These are phyloP conservation scores for Ustilago shanxiensis DNA, from an alignment of 1,284 basidiomycete species.

Conservation along the genomic window DNA sequence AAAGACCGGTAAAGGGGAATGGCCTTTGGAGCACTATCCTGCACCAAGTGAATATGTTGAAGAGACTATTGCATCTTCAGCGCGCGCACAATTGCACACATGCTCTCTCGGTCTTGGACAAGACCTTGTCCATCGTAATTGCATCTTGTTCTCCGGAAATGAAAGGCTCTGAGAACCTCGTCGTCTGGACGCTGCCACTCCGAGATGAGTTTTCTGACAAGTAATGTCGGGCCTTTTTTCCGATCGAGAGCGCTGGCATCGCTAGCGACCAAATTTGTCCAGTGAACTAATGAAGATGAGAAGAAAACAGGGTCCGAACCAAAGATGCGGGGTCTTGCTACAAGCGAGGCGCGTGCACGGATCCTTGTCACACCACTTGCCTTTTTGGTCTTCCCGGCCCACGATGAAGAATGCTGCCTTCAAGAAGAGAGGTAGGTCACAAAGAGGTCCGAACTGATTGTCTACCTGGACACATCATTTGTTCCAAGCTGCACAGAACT, in stretches of 20 bases:
- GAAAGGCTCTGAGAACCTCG: not conserved
- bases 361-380: not conserved
- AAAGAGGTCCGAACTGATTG: too few relatives aligned
- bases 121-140: not conserved
- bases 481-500: too few relatives aligned
- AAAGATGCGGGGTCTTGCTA: slow-evolving; percentile 1
- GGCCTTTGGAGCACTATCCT: too few relatives aligned
- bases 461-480: too few relatives aligned
- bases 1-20: not conserved
- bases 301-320: not conserved
- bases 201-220: too few relatives aligned
- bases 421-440: not conserved
- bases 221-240: not conserved
- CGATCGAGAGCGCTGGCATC: not conserved
- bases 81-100: too few relatives aligned
- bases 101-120: not conserved
- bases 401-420: not conserved
- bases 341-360: slow-evolving; percentile 25
- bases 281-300: too few relatives aligned
- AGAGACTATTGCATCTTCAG: too few relatives aligned
- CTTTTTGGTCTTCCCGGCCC: not conserved
- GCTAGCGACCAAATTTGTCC: too few relatives aligned
- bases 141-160: not conserved
- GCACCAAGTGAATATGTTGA: too few relatives aligned
- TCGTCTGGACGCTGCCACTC: too few relatives aligned